Evolutionary conservation across 1,284 basidiomycete species (phyloP).

Genomic region (Grifola frondosa): DNA sequence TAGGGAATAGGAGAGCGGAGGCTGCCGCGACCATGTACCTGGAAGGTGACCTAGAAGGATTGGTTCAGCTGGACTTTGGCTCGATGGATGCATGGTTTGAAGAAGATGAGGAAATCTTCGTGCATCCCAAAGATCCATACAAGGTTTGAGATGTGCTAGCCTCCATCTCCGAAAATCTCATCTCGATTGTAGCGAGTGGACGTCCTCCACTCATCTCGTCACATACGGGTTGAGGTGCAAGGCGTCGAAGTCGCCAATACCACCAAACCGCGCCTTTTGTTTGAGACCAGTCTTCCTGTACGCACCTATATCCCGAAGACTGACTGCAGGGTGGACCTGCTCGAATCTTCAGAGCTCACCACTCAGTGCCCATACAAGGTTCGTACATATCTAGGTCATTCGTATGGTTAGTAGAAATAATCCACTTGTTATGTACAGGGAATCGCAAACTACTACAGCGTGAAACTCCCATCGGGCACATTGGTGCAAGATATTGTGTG

Average conservation of each 20-base stretch:
- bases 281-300: slow-evolving; percentile 55
- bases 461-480: slow-evolving; percentile 46
- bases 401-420: slow-evolving; percentile 1
- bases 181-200: slow-evolving; percentile 50
- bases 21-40: slow-evolving; percentile 43
- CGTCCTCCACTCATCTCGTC: slow-evolving; percentile 56
- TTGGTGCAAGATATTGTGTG: slow-evolving; percentile 53
- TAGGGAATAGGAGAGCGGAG: slow-evolving; percentile 39
- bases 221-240: slow-evolving; percentile 58
- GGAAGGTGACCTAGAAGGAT: slow-evolving; percentile 43
- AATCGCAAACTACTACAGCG: slow-evolving; percentile 56
- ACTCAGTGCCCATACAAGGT: slow-evolving; percentile 69
- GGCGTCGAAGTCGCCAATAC: slow-evolving; percentile 65
- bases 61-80: slow-evolving; percentile 49
- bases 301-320: slow-evolving; percentile 62
- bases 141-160: slow-evolving; percentile 42
- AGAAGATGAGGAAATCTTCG: slow-evolving; percentile 61
- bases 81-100: slow-evolving; percentile 66
- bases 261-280: slow-evolving; percentile 50
- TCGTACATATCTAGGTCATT: slow-evolving; percentile 8
- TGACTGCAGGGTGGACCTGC: slow-evolving; percentile 51
- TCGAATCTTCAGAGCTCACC: slow-evolving; percentile 45
- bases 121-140: slow-evolving; percentile 67
- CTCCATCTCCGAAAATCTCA: not conserved
- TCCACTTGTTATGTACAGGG: slow-evolving; percentile 41